Percentiles rank a stretch among this genome's conserved stretches.
phyloP scores from a whole-genome alignment of 2,329 filamentous ascomycete species.

The Cephalotrichum gorgonifer region DNA sequence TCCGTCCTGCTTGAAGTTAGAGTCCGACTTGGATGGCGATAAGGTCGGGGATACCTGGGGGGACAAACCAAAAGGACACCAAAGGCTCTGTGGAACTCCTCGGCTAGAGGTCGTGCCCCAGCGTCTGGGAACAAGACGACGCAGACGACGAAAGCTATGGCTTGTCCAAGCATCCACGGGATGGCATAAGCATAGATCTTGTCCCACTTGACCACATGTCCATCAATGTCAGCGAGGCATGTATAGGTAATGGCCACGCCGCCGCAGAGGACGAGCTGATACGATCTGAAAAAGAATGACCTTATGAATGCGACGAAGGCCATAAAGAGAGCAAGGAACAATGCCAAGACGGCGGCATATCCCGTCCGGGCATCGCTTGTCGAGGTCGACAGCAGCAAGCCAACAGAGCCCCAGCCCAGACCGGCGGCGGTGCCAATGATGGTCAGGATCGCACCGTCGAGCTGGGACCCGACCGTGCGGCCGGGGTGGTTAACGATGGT shows the following conservation, averaged over 20 bases:
- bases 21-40: too few relatives aligned
- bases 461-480: slow-evolving; percentile 43
- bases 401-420: slow-evolving; percentile 44
- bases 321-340: slow-evolving; percentile 44
- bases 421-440: slow-evolving; percentile 42
- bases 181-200: slow-evolving; percentile 42
- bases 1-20: slow-evolving; percentile 15
- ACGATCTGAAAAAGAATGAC: slow-evolving; percentile 44
- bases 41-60: neutral
- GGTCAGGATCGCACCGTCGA: slow-evolving; percentile 44
- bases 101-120: slow-evolving; percentile 41
- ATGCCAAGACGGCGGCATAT: slow-evolving; percentile 43
- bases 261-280: slow-evolving; percentile 43
- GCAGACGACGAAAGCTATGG: slow-evolving; percentile 38
- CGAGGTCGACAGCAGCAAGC: slow-evolving; percentile 41
- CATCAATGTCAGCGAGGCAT: slow-evolving; percentile 37
- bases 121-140: slow-evolving; percentile 40
- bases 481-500: slow-evolving; percentile 48
- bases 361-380: slow-evolving; percentile 32
- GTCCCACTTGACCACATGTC: slow-evolving; percentile 30
- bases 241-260: slow-evolving; percentile 46
- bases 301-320: slow-evolving; percentile 39
- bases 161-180: slow-evolving; percentile 46
- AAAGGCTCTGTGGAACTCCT: slow-evolving; percentile 34
- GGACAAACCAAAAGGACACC: slow-evolving; percentile 30